Base-by-base conservation (phyloP, 2,329 filamentous ascomycete genomes). In the Alternaria viburni region DNA sequence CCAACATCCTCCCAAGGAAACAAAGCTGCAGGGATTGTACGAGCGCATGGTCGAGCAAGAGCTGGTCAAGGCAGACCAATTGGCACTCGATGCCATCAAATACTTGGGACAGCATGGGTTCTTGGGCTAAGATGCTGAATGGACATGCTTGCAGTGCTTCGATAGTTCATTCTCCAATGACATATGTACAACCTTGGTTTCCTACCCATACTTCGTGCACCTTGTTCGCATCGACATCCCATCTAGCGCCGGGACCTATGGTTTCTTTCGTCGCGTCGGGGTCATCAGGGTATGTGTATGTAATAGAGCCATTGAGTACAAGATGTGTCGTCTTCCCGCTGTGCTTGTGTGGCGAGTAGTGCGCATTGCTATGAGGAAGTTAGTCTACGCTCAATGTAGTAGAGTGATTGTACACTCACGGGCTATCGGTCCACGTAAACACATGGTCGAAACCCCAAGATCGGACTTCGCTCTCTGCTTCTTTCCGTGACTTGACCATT, bases 171-270 rank as follows among this genome's bases (percentile, higher is more conserved):
- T 88, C 86, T 23, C 86, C 86, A 74, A 89, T 88, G 25, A 88
- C 88, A 80, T 90, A 90, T 3, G 88, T 91, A 76, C 90, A 92
- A 0, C 90, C 90, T 63, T 86, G 81, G 1, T 77, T 69, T 2
- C 90, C 90, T 50, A 92, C 85, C 87, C 89, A 91, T 1, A 92
- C 90, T 79, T 92, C 89, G 69, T 93, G 90, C 12, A 86, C 76
- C 61, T 85, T 83, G 8, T 85, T 83, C 2, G 89, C 88, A 28
- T 89, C 88, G 4, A 93, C 89, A 72, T 92, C 90, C 41, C 92
- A 80, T 43, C 90, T 82, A 44, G 86, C 86, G 2, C 90, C 90
- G 1, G 85, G 83, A 0, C 85, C 83, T 64, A 88, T 89, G 0
- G 86, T 88, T 61, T 85, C 84, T 78, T 88, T 91, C 66, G 81